Percentiles rank a stretch among this genome's conserved stretches.
phyloP scores from a whole-genome alignment of 2,329 filamentous ascomycete species.

The Aureobasidium sp. region DNA sequence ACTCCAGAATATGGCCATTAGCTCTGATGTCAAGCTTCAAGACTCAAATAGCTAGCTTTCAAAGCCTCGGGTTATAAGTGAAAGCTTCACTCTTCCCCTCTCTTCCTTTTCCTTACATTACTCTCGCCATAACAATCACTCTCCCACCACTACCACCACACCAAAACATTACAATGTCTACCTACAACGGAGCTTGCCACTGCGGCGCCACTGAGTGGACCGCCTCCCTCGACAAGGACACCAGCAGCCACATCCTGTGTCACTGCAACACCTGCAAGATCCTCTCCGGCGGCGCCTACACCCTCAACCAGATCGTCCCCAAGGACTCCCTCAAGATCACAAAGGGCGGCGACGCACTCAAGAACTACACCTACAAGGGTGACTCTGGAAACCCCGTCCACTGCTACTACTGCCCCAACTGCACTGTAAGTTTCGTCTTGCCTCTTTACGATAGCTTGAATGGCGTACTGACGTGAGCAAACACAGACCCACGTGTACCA shows the following conservation, averaged over 20 bases:
- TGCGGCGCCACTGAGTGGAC: slow-evolving; percentile 49
- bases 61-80: slow-evolving; percentile 1
- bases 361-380: slow-evolving; percentile 50
- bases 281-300: slow-evolving; percentile 45
- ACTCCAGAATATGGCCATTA: not conserved
- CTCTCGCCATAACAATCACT: not conserved
- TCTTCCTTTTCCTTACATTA: not conserved
- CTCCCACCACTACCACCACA: not conserved
- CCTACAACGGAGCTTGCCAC: slow-evolving; percentile 47
- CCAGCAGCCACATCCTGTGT: slow-evolving; percentile 41
- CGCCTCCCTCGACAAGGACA: slow-evolving; percentile 42
- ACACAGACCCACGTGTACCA: slow-evolving; percentile 43
- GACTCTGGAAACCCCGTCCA: slow-evolving; percentile 50
- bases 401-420: slow-evolving; percentile 54
- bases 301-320: slow-evolving; percentile 49
- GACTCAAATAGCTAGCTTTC: not conserved
- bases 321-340: slow-evolving; percentile 45
- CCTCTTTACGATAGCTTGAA: too few species aligned
- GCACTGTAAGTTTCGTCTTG: slow-evolving; percentile 33
- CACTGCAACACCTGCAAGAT: slow-evolving; percentile 54
- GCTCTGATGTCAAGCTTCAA: not conserved
- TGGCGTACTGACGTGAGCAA: not conserved
- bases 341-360: slow-evolving; percentile 41
- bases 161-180: slow-evolving; percentile 31
- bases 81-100: not conserved